Percentiles rank a stretch among this genome's conserved stretches.
Conservation (phyloP, 306 rosid genomes). For the Casuarina equisetifolia region DNA sequence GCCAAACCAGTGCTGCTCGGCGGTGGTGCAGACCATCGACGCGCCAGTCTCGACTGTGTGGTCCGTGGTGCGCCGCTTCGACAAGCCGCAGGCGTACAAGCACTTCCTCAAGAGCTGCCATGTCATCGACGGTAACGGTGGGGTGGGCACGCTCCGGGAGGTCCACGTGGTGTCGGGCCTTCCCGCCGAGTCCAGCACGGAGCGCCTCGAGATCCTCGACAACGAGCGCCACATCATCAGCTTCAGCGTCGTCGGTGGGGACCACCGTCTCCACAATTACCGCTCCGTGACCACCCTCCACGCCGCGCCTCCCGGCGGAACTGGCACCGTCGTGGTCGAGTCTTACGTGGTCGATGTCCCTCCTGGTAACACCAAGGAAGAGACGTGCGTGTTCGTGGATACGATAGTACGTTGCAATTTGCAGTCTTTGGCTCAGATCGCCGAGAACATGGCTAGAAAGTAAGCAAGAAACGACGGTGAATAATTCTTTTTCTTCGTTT, state of each 20-base stretch:
- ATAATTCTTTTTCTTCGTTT: constrained; percentile 12
- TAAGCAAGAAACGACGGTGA: constrained; percentile 7
- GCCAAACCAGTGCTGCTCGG: constrained; percentile 71
- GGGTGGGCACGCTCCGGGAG: constrained; percentile 75
- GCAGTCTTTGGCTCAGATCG: constrained; percentile 81
- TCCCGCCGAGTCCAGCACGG: constrained; percentile 87
- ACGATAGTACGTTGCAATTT: constrained; percentile 92
- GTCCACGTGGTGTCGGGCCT: constrained; percentile 81
- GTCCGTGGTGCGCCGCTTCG: constrained; percentile 84
- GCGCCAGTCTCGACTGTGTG: constrained; percentile 77
- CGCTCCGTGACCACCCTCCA: constrained; percentile 82
- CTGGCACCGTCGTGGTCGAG: constrained; percentile 75
- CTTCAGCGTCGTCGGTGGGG: constrained; percentile 92
- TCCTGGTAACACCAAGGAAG: constrained; percentile 75
- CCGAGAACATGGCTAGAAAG: constrained; percentile 56
- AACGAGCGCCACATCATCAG: constrained; percentile 88
- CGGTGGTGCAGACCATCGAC: constrained; percentile 64
- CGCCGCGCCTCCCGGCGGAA: constrained; percentile 40
- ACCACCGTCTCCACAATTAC: constrained; percentile 78
- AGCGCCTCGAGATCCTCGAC: constrained; percentile 87
- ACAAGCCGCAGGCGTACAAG: constrained; percentile 87
- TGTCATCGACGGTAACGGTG: constrained; percentile 63
- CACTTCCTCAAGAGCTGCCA: constrained; percentile 89
- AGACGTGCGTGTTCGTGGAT: constrained; percentile 87
- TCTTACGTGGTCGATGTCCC: constrained; percentile 92